These are phyloP conservation scores for Mortierella hygrophila DNA, from an alignment of 192 early-diverging fungal species.

Conservation along the genomic window DNA sequence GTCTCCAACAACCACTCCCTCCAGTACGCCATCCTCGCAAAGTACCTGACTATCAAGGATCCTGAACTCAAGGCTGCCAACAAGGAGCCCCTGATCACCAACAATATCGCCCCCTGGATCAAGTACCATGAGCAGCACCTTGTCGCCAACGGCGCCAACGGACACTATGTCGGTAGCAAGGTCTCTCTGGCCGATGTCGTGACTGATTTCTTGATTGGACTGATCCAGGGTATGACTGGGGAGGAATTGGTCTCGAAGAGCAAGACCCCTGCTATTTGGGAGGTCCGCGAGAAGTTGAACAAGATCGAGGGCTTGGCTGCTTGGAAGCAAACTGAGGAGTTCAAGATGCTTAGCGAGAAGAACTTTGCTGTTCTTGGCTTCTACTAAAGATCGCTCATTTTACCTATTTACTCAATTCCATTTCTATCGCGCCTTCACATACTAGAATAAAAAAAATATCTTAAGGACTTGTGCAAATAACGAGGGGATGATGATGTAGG, in stretches of 20 bases:
- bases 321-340: slow-evolving; percentile 18
- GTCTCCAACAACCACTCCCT: slow-evolving; percentile 26
- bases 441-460: no score
- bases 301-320: slow-evolving; percentile 3
- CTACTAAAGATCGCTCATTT: neutral
- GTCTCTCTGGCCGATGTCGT: slow-evolving; percentile 58
- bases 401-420: no score
- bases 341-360: slow-evolving; percentile 11
- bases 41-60: slow-evolving; percentile 9
- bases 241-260: slow-evolving; percentile 22
- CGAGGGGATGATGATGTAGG: no score
- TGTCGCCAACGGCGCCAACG: slow-evolving; percentile 62
- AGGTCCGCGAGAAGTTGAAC: slow-evolving; percentile 20
- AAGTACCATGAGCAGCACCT: slow-evolving; percentile 57
- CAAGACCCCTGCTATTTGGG: slow-evolving; percentile 27
- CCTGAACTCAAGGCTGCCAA: slow-evolving; percentile 13
- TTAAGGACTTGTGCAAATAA: no score
- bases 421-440: no score
- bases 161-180: slow-evolving; percentile 66
- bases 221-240: slow-evolving; percentile 5
- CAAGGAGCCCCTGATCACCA: slow-evolving; percentile 20
- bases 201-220: neutral
- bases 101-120: slow-evolving; percentile 13
- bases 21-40: neutral
- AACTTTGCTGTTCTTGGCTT: slow-evolving; percentile 14